Conservation (phyloP, 2,329 filamentous ascomycete genomes). For the Fusarium sp. region DNA sequence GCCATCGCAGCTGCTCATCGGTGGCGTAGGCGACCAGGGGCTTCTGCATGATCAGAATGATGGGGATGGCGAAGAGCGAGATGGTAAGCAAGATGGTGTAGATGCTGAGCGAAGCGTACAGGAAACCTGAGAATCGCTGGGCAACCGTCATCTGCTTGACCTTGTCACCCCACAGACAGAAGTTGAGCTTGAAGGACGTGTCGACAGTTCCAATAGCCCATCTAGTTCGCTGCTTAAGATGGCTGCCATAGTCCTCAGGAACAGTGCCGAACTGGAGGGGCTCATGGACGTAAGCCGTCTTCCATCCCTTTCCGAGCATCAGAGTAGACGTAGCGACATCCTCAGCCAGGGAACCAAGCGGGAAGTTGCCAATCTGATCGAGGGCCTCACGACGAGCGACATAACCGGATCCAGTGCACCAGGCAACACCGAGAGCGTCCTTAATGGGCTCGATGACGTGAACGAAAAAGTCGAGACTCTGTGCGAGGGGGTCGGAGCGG, state of each 20-base stretch:
- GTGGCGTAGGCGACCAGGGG: slow-evolving; percentile 67
- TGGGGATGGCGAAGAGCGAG: slow-evolving; percentile 68
- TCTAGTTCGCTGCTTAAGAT: slow-evolving; percentile 68
- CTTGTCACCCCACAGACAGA: slow-evolving; percentile 66
- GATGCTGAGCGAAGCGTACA: slow-evolving; percentile 66
- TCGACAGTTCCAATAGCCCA: slow-evolving; percentile 69
- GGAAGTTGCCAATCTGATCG: slow-evolving; percentile 71
- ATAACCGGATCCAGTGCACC: slow-evolving; percentile 74
- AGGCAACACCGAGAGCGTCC: slow-evolving; percentile 66
- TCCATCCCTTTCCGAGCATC: slow-evolving; percentile 71
- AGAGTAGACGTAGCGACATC: slow-evolving; percentile 70
- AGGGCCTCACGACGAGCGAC: slow-evolving; percentile 69
- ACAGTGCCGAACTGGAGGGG: slow-evolving; percentile 70
- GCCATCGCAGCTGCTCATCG: slow-evolving; percentile 66
- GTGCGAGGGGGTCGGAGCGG: slow-evolving; percentile 66
- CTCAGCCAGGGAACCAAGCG: slow-evolving; percentile 69
- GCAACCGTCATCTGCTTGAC: slow-evolving; percentile 65
- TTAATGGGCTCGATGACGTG: slow-evolving; percentile 64
- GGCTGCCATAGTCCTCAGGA: slow-evolving; percentile 65
- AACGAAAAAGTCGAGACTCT: slow-evolving; percentile 69
- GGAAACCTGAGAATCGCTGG: slow-evolving; percentile 69
- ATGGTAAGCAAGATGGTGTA: slow-evolving; percentile 67
- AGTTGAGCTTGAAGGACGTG: slow-evolving; percentile 69
- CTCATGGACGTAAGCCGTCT: slow-evolving; percentile 70
- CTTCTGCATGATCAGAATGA: slow-evolving; percentile 68